Evolutionary conservation across 2,329 filamentous ascomycete genomes (phyloP).

Genomic region (Sclerotinia subarctica): DNA sequence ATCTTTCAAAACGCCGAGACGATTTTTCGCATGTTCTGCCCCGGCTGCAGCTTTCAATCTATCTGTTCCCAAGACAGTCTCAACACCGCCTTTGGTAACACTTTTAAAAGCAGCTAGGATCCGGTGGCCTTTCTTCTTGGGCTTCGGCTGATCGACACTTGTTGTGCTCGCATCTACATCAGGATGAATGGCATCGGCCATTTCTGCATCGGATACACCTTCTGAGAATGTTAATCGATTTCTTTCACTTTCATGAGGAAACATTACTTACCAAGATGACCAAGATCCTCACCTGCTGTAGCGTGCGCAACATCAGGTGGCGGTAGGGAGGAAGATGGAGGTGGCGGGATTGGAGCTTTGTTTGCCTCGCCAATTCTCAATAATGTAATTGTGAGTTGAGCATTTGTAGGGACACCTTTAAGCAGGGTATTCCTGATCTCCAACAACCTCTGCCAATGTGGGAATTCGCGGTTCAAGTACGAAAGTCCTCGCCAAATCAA

Average conservation of each 20-base stretch:
- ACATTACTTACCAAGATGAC: constrained; percentile 46
- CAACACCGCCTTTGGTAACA: constrained; percentile 60
- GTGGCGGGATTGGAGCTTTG: constrained; percentile 71
- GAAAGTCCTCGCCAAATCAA: constrained; percentile 58
- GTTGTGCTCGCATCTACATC: constrained; percentile 39
- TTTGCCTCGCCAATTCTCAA: constrained; percentile 79
- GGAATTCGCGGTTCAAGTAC: constrained; percentile 59
- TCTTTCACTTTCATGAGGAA: not conserved
- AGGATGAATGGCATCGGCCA: constrained; percentile 41
- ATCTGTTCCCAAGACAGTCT: constrained; percentile 69
- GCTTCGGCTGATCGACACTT: constrained; percentile 21
- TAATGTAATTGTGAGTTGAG: constrained; percentile 76
- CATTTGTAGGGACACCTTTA: constrained; percentile 81
- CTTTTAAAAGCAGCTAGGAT: constrained; percentile 63
- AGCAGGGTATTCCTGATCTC: constrained; percentile 74
- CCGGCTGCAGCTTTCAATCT: constrained; percentile 59
- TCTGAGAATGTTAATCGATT: constrained; percentile 26
- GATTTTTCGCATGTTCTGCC: constrained; percentile 61
- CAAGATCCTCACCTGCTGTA: constrained; percentile 51
- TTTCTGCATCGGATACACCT: constrained; percentile 34
- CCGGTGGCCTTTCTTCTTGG: constrained; percentile 34
- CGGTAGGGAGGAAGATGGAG: constrained; percentile 45
- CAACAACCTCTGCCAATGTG: constrained; percentile 72
- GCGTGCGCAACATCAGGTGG: constrained; percentile 44
- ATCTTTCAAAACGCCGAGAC: constrained; percentile 63